These are phyloP conservation scores for Osmanthus fragrans DNA, from an alignment of 257 asterid species.

Conservation along the genomic window DNA sequence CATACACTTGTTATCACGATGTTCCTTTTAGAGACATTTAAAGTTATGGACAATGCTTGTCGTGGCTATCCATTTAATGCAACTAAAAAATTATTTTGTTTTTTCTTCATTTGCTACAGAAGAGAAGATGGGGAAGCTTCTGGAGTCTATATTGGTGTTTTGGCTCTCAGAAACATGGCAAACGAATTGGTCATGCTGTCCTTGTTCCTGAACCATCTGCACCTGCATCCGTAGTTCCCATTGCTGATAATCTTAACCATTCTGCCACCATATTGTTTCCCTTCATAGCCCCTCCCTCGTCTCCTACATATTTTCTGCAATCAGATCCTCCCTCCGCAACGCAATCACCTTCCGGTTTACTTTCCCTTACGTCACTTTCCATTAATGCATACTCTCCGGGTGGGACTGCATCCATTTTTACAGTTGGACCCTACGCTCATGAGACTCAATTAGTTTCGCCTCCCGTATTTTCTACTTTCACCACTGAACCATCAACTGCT, in stretches of 20 bases:
- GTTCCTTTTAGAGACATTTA: not conserved
- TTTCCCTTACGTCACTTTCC: constrained; percentile 57
- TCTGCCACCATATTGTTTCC: constrained; percentile 60
- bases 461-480: constrained; percentile 88
- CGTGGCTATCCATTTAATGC: not conserved
- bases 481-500: constrained; percentile 95
- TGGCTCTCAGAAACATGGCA: constrained; percentile 73
- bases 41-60: not conserved
- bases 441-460: constrained; percentile 92
- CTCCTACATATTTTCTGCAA: constrained; percentile 85
- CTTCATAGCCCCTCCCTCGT: constrained; percentile 94
- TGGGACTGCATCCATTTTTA: constrained; percentile 56
- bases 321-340: constrained; percentile 80
- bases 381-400: constrained; percentile 52
- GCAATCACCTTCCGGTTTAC: constrained; percentile 71
- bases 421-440: constrained; percentile 87
- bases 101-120: constrained; percentile 45
- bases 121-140: constrained; percentile 90
- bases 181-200: constrained; percentile 84
- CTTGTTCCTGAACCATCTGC: constrained; percentile 68
- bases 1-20: not conserved
- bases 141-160: constrained; percentile 88
- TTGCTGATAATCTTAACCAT: constrained; percentile 44
- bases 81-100: not conserved
- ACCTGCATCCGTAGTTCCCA: constrained; percentile 40